These are phyloP conservation scores for Alternaria sp. DNA, from an alignment of 2,329 filamentous ascomycete genomes.

Conservation along the genomic window DNA sequence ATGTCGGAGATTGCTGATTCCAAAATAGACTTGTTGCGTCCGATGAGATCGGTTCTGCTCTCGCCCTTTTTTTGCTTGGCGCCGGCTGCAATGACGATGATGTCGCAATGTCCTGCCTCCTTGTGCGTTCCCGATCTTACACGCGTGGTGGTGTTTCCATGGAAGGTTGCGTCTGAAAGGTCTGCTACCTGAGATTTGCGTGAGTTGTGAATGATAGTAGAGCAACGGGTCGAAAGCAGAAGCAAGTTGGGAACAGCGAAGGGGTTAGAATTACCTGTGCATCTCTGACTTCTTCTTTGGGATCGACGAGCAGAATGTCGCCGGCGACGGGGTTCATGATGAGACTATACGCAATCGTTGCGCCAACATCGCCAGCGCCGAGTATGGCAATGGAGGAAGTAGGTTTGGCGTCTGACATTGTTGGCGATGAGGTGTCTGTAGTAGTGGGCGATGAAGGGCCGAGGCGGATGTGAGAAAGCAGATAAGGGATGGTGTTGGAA, in stretches of 20 bases:
- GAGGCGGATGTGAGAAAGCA: neutral
- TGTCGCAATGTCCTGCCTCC: constrained; percentile 35
- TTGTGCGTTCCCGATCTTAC: constrained; percentile 33
- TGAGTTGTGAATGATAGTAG: no score
- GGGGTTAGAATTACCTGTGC: constrained; percentile 17
- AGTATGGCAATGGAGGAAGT: constrained; percentile 34
- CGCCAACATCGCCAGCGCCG: constrained; percentile 35
- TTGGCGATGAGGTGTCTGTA: neutral
- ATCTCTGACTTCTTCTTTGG: constrained; percentile 32
- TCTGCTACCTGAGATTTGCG: neutral
- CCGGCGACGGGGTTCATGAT: constrained; percentile 32
- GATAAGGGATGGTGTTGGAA: neutral
- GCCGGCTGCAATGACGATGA: constrained; percentile 31
- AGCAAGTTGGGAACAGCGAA: neutral
- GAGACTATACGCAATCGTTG: constrained; percentile 35
- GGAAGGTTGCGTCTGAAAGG: constrained; percentile 24
- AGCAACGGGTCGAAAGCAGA: no score
- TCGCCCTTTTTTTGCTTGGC: constrained; percentile 37
- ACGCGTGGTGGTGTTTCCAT: constrained; percentile 28
- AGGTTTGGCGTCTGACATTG: constrained; percentile 26
- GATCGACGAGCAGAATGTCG: constrained; percentile 32
- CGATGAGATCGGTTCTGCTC: constrained; percentile 30
- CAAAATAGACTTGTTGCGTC: constrained; percentile 33
- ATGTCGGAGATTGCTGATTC: constrained; percentile 31
- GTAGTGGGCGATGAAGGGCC: no score